Percentiles rank a stretch among this genome's conserved stretches.
phyloP scores from a whole-genome alignment of 2,329 filamentous ascomycete species.

The Neonectria sp. region DNA sequence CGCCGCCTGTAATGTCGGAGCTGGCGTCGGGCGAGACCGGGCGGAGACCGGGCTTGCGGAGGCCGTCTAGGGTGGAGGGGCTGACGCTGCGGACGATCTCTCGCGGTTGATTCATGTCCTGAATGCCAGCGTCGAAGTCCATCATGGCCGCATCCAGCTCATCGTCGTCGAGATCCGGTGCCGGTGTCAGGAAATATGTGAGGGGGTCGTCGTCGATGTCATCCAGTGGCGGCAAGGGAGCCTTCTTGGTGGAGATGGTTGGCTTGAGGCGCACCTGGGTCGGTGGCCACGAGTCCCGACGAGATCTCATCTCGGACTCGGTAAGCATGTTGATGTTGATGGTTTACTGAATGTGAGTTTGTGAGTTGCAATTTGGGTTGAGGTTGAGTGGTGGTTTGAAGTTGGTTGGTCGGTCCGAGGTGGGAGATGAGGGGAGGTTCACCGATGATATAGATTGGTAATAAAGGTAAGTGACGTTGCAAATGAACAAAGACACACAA shows the following conservation, averaged over 20 bases:
- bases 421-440: not conserved
- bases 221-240: constrained; percentile 61
- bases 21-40: constrained; percentile 46
- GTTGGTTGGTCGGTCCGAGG: constrained; percentile 5
- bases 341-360: not conserved
- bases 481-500: constrained; percentile 34
- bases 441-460: not conserved
- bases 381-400: constrained; percentile 18
- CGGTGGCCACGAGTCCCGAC: constrained; percentile 67
- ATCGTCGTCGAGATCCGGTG: constrained; percentile 58
- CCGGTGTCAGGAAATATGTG: constrained; percentile 70
- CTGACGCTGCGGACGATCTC: constrained; percentile 69
- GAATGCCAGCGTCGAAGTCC: constrained; percentile 72
- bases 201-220: constrained; percentile 69
- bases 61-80: constrained; percentile 68
- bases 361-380: constrained; percentile 12
- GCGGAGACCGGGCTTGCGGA: constrained; percentile 58
- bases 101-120: constrained; percentile 61
- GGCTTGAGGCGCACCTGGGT: constrained; percentile 65
- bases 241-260: constrained; percentile 56
- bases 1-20: constrained; percentile 61
- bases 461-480: constrained; percentile 38
- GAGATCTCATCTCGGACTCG: constrained; percentile 51
- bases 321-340: constrained; percentile 53
- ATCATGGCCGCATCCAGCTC: constrained; percentile 61